These are phyloP conservation scores for Aspergillus baeticus DNA, from an alignment of 495 filamentous ascomycete species.

Conservation along the genomic window DNA sequence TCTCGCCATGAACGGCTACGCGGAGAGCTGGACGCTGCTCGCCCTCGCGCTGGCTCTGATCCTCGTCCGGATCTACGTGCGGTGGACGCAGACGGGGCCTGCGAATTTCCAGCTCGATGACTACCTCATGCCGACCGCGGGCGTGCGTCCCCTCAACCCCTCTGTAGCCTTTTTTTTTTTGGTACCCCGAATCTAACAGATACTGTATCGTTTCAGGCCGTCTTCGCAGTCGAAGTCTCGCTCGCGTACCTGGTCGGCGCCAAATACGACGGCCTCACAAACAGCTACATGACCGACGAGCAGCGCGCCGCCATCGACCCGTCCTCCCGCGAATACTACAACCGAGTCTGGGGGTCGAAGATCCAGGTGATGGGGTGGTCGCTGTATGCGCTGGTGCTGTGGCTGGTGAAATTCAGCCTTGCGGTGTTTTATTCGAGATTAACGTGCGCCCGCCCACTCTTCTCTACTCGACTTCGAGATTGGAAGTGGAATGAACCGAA, in stretches of 20 bases:
- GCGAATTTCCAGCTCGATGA: conserved; percentile 52
- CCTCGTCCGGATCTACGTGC: conserved; percentile 40
- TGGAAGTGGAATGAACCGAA: too few species aligned
- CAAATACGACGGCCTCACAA: conserved; percentile 45
- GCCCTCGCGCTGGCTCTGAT: conserved; percentile 45
- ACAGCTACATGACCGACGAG: conserved; percentile 49
- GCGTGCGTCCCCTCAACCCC: conserved; percentile 30
- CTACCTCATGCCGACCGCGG: conserved; percentile 55
- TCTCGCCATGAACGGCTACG: neutral
- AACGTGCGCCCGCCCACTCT: conserved; percentile 56
- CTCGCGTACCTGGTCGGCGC: conserved; percentile 35
- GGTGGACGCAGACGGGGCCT: conserved; percentile 46
- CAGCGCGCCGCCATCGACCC: conserved; percentile 41
- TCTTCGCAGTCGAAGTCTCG: conserved; percentile 33
- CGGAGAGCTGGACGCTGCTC: conserved; percentile 49
- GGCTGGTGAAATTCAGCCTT: conserved; percentile 58
- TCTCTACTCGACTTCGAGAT: neutral
- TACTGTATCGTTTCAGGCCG: conserved; percentile 13
- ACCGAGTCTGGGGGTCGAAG: conserved; percentile 53
- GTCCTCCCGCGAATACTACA: conserved; percentile 35
- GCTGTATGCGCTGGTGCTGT: conserved; percentile 54
- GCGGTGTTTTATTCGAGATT: conserved; percentile 59
- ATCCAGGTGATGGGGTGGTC: conserved; percentile 59
- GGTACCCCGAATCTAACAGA: neutral
- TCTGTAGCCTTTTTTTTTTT: neutral